These are phyloP conservation scores for Cladosporium sp. DNA, from an alignment of 2,329 filamentous ascomycete species.

Conservation along the genomic window DNA sequence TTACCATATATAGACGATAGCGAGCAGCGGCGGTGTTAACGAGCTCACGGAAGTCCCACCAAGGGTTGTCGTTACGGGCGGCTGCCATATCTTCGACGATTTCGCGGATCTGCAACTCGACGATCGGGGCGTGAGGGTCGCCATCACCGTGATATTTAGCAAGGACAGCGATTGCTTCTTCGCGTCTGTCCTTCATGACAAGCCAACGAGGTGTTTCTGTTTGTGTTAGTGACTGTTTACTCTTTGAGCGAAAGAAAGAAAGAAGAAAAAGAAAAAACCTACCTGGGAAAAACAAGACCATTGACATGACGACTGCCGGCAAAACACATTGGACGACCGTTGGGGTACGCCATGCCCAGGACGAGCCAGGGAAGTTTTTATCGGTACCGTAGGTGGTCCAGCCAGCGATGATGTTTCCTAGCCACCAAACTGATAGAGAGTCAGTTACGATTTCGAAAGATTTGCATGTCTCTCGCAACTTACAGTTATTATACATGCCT, in stretches of 20 bases:
- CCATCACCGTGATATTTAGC: conserved; percentile 55
- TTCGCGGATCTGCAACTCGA: conserved; percentile 35
- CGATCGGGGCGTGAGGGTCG: conserved; percentile 29
- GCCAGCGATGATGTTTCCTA: conserved; percentile 52
- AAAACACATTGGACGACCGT: conserved; percentile 26
- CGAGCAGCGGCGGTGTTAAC: conserved; percentile 49
- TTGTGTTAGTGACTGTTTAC: not conserved
- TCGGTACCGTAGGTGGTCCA: conserved; percentile 43
- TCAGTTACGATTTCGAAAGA: no score
- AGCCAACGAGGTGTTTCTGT: conserved; percentile 60
- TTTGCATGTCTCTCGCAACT: not conserved
- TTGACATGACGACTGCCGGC: conserved; percentile 28
- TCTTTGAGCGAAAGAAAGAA: not conserved
- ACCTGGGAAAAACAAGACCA: conserved; percentile 46
- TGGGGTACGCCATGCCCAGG: conserved; percentile 44
- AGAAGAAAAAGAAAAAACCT: not conserved
- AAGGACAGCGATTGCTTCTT: conserved; percentile 55
- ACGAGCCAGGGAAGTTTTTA: conserved; percentile 22
- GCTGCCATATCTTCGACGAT: conserved; percentile 23
- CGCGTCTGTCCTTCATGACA: conserved; percentile 50
- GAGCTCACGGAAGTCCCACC: conserved; percentile 55
- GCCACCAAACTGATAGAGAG: conserved; percentile 29
- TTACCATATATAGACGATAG: conserved; percentile 39
- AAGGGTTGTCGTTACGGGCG: conserved; percentile 26
- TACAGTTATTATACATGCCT: conserved; percentile 49